Conservation (phyloP, 2,329 filamentous ascomycete genomes). For the Pseudogymnoascus sp. region DNA sequence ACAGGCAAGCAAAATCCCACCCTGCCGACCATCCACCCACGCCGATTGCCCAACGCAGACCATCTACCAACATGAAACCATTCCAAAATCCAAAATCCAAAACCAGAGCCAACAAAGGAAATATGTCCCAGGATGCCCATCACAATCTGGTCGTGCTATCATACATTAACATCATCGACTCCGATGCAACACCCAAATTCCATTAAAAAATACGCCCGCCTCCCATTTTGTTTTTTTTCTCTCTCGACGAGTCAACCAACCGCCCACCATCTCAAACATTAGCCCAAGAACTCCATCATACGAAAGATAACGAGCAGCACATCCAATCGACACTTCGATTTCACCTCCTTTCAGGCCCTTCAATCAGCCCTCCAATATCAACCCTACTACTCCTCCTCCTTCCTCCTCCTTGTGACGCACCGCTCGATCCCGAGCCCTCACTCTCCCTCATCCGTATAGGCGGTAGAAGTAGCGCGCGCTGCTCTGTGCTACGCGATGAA, state of each 20-base stretch:
- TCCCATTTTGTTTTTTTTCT: background rate
- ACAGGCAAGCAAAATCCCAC: background rate
- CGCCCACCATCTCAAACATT: background rate
- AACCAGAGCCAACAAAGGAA: background rate
- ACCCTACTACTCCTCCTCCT: background rate
- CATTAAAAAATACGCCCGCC: background rate
- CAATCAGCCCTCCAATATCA: slow-evolving; percentile 1
- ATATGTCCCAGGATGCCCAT: background rate
- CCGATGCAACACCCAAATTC: background rate
- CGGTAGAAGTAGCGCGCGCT: background rate
- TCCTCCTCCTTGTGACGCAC: background rate
- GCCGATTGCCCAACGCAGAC: background rate
- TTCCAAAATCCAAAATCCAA: background rate
- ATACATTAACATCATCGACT: background rate
- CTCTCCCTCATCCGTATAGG: background rate
- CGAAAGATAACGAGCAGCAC: background rate
- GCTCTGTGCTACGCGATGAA: background rate
- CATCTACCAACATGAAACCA: background rate
- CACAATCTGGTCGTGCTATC: slow-evolving; percentile 2
- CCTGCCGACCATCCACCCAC: background rate
- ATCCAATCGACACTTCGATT: background rate
- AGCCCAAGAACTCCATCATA: background rate
- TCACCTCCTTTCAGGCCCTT: background rate
- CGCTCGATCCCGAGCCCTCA: background rate
- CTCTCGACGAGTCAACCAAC: background rate